phyloP scores from a whole-genome alignment of 768 basidiomycete species.

The Tricholoma furcatifolium region DNA sequence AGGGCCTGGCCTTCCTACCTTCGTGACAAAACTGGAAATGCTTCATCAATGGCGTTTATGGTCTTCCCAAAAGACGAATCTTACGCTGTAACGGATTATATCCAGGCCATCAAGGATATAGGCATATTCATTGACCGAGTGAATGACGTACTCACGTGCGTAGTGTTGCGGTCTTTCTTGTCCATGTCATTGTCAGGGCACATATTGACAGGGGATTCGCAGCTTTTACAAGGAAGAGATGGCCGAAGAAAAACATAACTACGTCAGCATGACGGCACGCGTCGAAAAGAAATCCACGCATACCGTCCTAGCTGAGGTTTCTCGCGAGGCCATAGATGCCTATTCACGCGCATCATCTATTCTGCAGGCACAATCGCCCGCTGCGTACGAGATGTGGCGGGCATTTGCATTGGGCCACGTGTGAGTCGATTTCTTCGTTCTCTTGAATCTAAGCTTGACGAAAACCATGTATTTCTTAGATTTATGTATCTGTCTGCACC shows the following conservation, averaged over 20 bases:
- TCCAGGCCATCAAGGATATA: neutral
- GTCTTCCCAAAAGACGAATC: neutral
- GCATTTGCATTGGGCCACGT: neutral
- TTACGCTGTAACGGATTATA: neutral
- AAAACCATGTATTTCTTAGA: too few species aligned
- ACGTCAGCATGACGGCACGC: neutral
- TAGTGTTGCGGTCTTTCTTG: neutral
- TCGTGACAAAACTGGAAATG: neutral
- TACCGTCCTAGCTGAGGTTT: neutral
- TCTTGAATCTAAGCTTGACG: too few species aligned
- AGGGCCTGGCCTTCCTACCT: neutral
- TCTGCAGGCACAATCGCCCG: neutral
- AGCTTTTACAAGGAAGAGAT: conserved; percentile 1
- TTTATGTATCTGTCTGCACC: too few species aligned
- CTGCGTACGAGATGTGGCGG: neutral
- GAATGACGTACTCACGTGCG: neutral
- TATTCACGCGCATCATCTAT: neutral
- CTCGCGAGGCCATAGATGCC: neutral
- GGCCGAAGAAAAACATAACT: neutral
- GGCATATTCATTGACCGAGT: neutral
- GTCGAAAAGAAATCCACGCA: neutral
- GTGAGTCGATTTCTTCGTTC: neutral
- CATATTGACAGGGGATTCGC: neutral
- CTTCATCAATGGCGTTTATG: neutral
- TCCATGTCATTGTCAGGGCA: neutral